Percentiles rank a stretch among this genome's conserved stretches.
Conservation (phyloP, 2,329 filamentous ascomycete species). For the Pseudocercospora ulei region DNA sequence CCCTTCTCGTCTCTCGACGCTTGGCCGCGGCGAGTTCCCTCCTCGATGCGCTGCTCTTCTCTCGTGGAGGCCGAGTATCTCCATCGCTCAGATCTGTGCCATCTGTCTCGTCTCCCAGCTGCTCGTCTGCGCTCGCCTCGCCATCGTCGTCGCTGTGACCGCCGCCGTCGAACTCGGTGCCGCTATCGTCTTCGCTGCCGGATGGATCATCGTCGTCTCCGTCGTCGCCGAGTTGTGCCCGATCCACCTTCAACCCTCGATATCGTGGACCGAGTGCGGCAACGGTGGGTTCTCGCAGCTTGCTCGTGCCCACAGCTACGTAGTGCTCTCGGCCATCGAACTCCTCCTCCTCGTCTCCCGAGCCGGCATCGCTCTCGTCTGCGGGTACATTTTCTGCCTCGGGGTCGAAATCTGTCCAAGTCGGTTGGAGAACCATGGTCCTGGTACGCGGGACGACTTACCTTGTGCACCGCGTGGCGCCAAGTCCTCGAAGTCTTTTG, state of each 20-base stretch:
- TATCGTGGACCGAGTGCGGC: conserved; percentile 68
- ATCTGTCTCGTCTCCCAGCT: conserved; percentile 36
- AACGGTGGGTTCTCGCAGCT: conserved; percentile 62
- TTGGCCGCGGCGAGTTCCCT: not conserved
- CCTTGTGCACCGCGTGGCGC: conserved; percentile 28
- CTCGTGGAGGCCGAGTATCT: not conserved
- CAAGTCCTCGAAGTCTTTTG: conserved; percentile 28
- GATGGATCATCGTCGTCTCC: conserved; percentile 46
- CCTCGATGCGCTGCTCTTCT: not conserved
- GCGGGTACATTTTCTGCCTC: conserved; percentile 48
- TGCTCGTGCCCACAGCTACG: conserved; percentile 70
- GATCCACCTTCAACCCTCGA: conserved; percentile 63
- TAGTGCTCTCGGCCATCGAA: conserved; percentile 77
- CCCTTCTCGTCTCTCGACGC: conserved; percentile 30
- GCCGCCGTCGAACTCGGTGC: conserved; percentile 11
- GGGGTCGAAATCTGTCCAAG: conserved; percentile 63
- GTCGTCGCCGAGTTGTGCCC: conserved; percentile 53
- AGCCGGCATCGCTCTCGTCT: conserved; percentile 47
- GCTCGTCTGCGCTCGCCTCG: conserved; percentile 27
- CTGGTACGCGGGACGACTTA: conserved; percentile 15
- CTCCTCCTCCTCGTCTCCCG: conserved; percentile 43
- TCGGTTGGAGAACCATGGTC: conserved; percentile 5
- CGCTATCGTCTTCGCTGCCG: conserved; percentile 29
- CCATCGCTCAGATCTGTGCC: conserved; percentile 42
- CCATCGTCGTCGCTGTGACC: conserved; percentile 36